Percentiles rank a stretch among this genome's conserved stretches.
Conservation (phyloP, 2,329 filamentous ascomycete genomes). For the Penicillium sp. region DNA sequence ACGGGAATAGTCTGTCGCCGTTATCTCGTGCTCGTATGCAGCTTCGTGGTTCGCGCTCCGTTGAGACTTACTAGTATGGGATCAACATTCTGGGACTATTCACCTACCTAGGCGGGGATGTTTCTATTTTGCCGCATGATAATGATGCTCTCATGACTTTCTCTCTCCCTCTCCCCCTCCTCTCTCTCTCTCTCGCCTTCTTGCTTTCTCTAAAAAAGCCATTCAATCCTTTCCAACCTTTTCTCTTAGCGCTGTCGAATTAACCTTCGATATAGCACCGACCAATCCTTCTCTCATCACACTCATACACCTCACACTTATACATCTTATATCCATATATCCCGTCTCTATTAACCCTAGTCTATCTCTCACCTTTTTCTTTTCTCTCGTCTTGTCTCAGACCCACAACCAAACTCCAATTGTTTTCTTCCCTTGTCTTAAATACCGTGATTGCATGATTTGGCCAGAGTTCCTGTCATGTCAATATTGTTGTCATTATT, state of each 20-base stretch:
- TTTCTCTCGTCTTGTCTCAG: neutral
- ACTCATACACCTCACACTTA: neutral
- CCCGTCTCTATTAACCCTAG: neutral
- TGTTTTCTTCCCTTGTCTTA: conserved; percentile 2
- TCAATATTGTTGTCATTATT: conserved; percentile 2
- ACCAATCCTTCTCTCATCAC: neutral
- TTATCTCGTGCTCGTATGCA: conserved; percentile 22
- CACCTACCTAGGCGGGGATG: neutral
- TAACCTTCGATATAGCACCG: conserved; percentile 2
- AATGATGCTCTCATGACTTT: conserved; percentile 20
- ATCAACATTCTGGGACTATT: neutral
- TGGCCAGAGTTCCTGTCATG: conserved; percentile 5
- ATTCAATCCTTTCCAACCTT: conserved; percentile 1
- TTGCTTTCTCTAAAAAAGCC: conserved; percentile 10
- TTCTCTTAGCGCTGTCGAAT: neutral
- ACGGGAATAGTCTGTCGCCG: conserved; percentile 17
- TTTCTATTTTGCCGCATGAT: conserved; percentile 13
- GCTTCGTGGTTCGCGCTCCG: conserved; percentile 23
- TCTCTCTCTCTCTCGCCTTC: conserved; percentile 2
- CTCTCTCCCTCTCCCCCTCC: neutral
- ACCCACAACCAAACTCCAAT: neutral
- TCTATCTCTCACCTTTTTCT: neutral
- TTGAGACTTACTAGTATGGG: conserved; percentile 24
- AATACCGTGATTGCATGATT: conserved; percentile 5
- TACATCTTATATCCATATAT: neutral